Base-by-base conservation (phyloP, 805 yeast species). In the Kodamaea fukazawae region DNA sequence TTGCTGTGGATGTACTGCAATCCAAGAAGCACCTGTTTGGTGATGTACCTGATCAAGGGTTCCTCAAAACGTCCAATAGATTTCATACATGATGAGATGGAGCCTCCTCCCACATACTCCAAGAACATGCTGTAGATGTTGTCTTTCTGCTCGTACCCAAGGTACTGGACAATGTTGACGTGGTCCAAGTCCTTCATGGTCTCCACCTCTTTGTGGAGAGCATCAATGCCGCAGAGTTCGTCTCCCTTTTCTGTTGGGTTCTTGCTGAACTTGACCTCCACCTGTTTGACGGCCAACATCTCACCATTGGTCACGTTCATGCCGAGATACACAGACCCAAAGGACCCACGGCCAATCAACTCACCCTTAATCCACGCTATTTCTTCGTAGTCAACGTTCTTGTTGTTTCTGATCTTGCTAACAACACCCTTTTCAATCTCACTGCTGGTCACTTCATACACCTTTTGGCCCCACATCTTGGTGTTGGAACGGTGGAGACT, bases 281-380 rank as follows among this genome's bases (percentile, higher is more conserved):
- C 96, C 61, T 93, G 99, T 57, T 93, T 93, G 2, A 93, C 99
- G 0, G 99, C 99, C 67, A 93, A 84, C 96, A 93, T 89, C 54
- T 93, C 99, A 40, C 98, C 98, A 0, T 96, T 88, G 1, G 98
- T 93, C 12, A 89, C 90, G 60, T 93, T 93, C 55, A 93, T 72
- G 1, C 96, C 97, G 41, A 93, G 70, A 55, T 75, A 91, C 1
- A 93, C 99, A 27, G 86, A 82, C 7, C 99, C 99, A 69, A 90
- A 93, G 1, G 97, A 90, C 0, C 99, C 99, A 43, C 87, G 79
- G 0, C 99, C 99, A 42, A 93, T 88, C 46, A 93, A 70, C 55
- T 90, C 97, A 72, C 99, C 99, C 57, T 88, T 88, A 36, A 95
- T 84, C 99, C 99, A 93, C 0, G 95, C 95, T 66, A 89, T 91